phyloP scores from a whole-genome alignment of 257 asterid genomes.

The Solanum boliviense region DNA sequence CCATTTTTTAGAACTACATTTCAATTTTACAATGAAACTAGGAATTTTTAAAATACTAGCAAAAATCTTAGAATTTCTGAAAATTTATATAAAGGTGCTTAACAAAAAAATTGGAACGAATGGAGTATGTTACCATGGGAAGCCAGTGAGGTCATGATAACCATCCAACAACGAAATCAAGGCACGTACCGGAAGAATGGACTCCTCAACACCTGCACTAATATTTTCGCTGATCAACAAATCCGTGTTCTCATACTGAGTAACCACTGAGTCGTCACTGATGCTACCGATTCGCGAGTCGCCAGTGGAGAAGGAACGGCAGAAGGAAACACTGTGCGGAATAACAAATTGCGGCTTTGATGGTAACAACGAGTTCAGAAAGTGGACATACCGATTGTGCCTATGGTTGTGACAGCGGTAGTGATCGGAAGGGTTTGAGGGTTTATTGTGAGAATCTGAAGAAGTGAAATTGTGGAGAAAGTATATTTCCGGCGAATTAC shows the following conservation, averaged over 20 bases:
- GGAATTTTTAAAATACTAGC: background rate
- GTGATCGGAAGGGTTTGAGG: background rate
- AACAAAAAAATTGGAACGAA: background rate
- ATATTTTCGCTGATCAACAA: background rate
- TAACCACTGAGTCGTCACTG: background rate
- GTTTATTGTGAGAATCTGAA: background rate
- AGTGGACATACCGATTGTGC: background rate
- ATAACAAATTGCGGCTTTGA: background rate
- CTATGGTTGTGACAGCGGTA: background rate
- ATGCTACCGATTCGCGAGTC: background rate
- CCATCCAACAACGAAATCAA: constrained; percentile 24
- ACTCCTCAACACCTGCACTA: constrained; percentile 1
- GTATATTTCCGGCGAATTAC: background rate
- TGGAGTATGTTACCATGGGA: constrained; percentile 26
- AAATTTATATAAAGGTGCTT: background rate
- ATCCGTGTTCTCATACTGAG: constrained; percentile 1
- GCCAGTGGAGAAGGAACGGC: constrained; percentile 16
- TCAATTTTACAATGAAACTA: background rate
- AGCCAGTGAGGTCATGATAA: constrained; percentile 24
- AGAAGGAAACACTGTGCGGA: background rate
- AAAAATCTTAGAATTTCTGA: background rate
- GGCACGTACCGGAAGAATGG: constrained; percentile 25
- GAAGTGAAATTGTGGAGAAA: background rate
- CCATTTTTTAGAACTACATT: background rate
- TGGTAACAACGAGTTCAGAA: background rate